phyloP scores from a whole-genome alignment of 2,329 filamentous ascomycete genomes.

The Colletotrichum spinosum region DNA sequence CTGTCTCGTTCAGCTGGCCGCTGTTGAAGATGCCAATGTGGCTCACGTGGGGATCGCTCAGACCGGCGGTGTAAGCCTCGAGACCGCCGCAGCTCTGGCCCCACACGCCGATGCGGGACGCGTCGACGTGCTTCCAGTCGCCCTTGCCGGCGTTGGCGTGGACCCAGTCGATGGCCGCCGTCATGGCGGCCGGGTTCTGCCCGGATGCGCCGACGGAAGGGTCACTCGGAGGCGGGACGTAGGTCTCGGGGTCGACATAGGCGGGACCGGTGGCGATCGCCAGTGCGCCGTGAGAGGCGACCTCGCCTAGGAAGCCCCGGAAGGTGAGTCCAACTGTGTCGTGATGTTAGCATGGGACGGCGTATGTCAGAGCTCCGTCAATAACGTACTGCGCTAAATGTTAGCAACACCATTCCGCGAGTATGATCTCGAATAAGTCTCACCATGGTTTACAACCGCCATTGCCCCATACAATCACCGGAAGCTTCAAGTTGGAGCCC shows the following conservation, averaged over 20 bases:
- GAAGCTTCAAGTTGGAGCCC: constrained; percentile 10
- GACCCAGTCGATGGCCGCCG: constrained; percentile 28
- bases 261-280: constrained; percentile 4
- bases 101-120: constrained; percentile 27
- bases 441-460: constrained; percentile 26
- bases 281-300: constrained; percentile 16
- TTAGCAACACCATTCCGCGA: not conserved
- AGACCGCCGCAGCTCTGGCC: constrained; percentile 30
- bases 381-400: not conserved
- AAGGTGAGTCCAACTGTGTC: constrained; percentile 16
- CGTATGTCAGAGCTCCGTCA: not conserved
- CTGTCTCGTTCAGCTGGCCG: constrained; percentile 1
- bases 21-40: constrained; percentile 30
- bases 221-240: not conserved
- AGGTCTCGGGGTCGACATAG: constrained; percentile 19
- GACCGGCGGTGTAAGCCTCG: constrained; percentile 15
- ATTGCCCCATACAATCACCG: constrained; percentile 28
- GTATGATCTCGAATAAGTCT: not conserved
- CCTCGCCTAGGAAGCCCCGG: constrained; percentile 7
- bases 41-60: constrained; percentile 13
- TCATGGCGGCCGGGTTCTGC: constrained; percentile 18
- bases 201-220: constrained; percentile 1
- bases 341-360: not conserved
- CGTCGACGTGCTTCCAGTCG: constrained; percentile 23
- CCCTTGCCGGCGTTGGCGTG: constrained; percentile 20